Evolutionary conservation across 2,329 filamentous ascomycete genomes (phyloP), one percentile per base, ranked within the genome.

Genomic region (Blastomyces parvus): DNA sequence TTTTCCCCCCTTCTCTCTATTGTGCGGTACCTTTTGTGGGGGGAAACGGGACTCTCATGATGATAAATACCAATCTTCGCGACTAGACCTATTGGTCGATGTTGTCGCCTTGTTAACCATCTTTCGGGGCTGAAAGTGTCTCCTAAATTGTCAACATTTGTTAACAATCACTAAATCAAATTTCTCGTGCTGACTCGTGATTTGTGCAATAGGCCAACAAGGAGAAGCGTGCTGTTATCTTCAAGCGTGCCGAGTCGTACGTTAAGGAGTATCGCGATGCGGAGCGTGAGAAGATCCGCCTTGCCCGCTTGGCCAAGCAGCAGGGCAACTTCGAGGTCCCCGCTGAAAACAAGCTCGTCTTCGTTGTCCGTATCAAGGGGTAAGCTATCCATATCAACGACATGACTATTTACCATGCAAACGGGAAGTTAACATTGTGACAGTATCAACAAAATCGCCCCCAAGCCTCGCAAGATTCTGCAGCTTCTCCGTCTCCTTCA

Each of bases 381-480:
- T 88, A 81, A 72, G 84, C 76, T 40, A 50, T 40, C 17, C 36
- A 14, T 53, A 27, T 11, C 33, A 22, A 62, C 3, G 30, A 3
- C n/a, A 62, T 1, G 36, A 8, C 25, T 50, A 8, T 11, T 46
- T 30, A 22, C 5, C 13, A 9, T 50, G 9, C 14, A 25, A 55
- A 17, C 22, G 40, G 40, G 30, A 53, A 9, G 30, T 22, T 19
- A 40, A 64, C 70, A 59, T 68, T 2, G 36, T n/a, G 14, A 50
- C 22, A 88, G 93, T 96, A 97, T 99, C 91, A 97, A 97, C 90
- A 99, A 99, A 90, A 97, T 99, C 76, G 88, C 95, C 79, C 94
- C 94, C 74, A 97, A 99, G 90, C 95, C 95, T 82, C 92, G 94
- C 86, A 99, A 99, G 88, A 97, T 96, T 77, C 88, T 99, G 74